Base-by-base conservation (phyloP, 768 basidiomycete species). In the Naematelia aurantialba region DNA sequence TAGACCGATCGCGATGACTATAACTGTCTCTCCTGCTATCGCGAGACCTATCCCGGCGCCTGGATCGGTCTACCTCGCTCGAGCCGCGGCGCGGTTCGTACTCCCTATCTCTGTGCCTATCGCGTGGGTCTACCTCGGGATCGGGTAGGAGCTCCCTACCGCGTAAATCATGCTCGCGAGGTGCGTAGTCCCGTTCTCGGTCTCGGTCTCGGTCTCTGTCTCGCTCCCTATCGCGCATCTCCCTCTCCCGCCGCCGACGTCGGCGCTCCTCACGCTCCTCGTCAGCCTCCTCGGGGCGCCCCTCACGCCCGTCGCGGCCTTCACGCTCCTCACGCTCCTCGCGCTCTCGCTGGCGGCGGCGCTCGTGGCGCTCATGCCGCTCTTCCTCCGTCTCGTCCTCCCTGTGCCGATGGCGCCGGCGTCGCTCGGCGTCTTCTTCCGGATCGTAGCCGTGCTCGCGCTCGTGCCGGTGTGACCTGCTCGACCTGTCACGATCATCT, bases 91-190 rank as follows among this genome's bases (percentile, higher is more conserved):
- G 29, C 13, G 39, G 48, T 19, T 58, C 56, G 14, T 49, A 19
- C 25, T 52, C 75, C 21, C 55, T 27, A n/a, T 60, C 74, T 66
- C 80, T 78, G 31, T 81, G 82, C 48, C 80, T 77, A 49, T 84
- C 83, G 61, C 82, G 75, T 57, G 19, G 19, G 24, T 24, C 45
- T 46, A n/a, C 19, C 45, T 46, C 45, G 45, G 45, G 24, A n/a
- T 52, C 78, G 22, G 58, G 48, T 26, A 56, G 58, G 45, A 44
- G 19, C 12, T 44, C 42, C 19, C 49, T 42, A 39, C 31, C 59
- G 19, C 42, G 42, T 44, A 12, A 12, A 44, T 12, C 12, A 44
- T 12, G 42, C 19, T 44, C 19, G 12, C 19, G 12, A 12, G 42
- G 42, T 44, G 19, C 12, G 19, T 12, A 19, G 12, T 44, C 42